Evolutionary conservation across 2,329 filamentous ascomycete species (phyloP), one percentile per base, ranked within the genome.

Genomic region (Ophiostoma fasciatum): DNA sequence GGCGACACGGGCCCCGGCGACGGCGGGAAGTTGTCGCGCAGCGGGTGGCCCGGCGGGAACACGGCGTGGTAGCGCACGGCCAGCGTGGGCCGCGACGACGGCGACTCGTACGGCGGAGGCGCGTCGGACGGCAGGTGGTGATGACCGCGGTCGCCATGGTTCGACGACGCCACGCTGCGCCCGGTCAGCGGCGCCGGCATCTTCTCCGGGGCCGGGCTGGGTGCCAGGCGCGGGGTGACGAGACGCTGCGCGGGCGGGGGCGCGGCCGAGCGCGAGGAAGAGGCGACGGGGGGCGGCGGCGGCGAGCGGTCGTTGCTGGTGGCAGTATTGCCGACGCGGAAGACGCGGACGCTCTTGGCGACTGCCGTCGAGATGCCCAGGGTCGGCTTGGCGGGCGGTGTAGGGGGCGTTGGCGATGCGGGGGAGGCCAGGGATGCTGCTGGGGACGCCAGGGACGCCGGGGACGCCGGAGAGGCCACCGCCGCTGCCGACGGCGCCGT

Each of bases 1-100:
- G 78, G 75, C 1, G 78, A 78, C 1, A 71, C 54, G 2, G 73
- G 74, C 0, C 68, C 68, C 0, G 76, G 74, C 5, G 75, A 74
- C 2, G 64, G 63, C 2, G 72, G 66, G 22, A 66, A 65, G 37
- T 66, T 61, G 9, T 51, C 46, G 28, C 56, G 57, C 27, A 63
- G 48, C 0, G 59, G 57, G 41, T 73, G 66, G 3, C 59, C 61
- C 1, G 73, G 65, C 7, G 76, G 70, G 33, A 74, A 66, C 4
- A 78, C 61, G 2, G 71, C 69, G 36, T 63, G 63, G 47, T 74
- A 77, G 32, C 67, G 62, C 26, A 64, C 50, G 3, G 55, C 49
- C 20, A 53, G 51, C n/a, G 53, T 49, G 7, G 53, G 49, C 29
- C 54, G 53, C 20, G 61, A 55, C 0, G 63, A 58, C 0, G 66